Evolutionary conservation across 2,329 filamentous ascomycete genomes (phyloP), one percentile per base, ranked within the genome.

Genomic region (Biscogniauxia marginata): DNA sequence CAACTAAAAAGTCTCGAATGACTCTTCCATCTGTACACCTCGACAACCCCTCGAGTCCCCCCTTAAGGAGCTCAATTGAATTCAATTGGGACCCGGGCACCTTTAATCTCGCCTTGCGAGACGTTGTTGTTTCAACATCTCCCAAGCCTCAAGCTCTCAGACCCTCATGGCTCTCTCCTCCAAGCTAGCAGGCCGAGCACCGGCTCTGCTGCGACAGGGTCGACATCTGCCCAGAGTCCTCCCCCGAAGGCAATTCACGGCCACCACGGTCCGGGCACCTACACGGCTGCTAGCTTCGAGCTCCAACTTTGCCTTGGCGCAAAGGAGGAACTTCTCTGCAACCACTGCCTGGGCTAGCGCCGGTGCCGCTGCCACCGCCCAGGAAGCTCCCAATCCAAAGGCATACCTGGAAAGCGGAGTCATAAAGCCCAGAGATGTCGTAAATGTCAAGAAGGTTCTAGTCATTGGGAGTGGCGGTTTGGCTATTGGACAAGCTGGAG

Each of bases 391-490:
- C 54, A 90, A 89, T 70, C 84, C 92, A 52, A 87, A 93, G 77
- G 90, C 93, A 60, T 96, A 96, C 75, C 80, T 97, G 67, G 86
- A 91, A 71, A 96, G 91, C 76, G 93, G 92, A 67, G 89, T 87
- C 58, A 87, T 97, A 71, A 89, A 92, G 74, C 87, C 88, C 56
- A 83, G 84, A 68, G 83, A 93, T 68, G 79, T 90, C 54, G 88
- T 97, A 50, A 85, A 96, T 72, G 92, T 98, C 63, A 96, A 96
- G 81, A 98, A 98, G 80, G 93, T 98, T 52, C 80, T 98, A 60
- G 93, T 98, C 66, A 96, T 98, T 79, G 93, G 93, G 57, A 93
- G 88, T 77, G 93, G 93, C 79, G 93, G 93, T 75, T 83, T 98
- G 66, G 91, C 91, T 73, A 98, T 98, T 84, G 93, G 93, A 62